phyloP scores from a whole-genome alignment of 371 early-diverging fungal genomes.

The Encephalitozoon romaleae region DNA sequence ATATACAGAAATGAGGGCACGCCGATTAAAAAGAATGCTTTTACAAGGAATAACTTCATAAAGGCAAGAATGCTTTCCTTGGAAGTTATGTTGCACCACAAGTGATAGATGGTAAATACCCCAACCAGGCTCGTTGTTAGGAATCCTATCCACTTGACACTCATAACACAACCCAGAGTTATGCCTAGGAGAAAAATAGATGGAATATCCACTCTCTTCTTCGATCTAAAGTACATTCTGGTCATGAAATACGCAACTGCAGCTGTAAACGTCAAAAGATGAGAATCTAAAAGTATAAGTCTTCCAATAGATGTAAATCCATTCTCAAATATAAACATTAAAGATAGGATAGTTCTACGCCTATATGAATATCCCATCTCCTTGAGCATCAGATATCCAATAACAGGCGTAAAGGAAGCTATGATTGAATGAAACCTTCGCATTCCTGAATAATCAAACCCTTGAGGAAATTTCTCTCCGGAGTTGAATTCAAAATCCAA shows the following conservation, averaged over 20 bases:
- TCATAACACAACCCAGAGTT: constrained; percentile 71
- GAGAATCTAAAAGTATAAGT: constrained; percentile 89
- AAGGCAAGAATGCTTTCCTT: constrained; percentile 69
- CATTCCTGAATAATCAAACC: constrained; percentile 79
- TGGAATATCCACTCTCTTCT: constrained; percentile 69
- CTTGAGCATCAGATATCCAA: constrained; percentile 77
- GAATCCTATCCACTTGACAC: constrained; percentile 97
- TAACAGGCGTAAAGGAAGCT: constrained; percentile 79
- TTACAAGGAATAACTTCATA: constrained; percentile 65
- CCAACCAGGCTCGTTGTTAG: constrained; percentile 86
- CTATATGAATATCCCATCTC: constrained; percentile 67
- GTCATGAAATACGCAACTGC: constrained; percentile 68
- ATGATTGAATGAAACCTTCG: constrained; percentile 64
- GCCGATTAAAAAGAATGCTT: constrained; percentile 65
- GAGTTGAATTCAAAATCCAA: constrained; percentile 80
- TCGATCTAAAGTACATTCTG: constrained; percentile 54
- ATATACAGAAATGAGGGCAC: constrained; percentile 78
- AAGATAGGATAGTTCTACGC: constrained; percentile 67
- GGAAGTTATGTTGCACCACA: constrained; percentile 71
- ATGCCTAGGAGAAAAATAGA: constrained; percentile 68
- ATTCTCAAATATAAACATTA: constrained; percentile 69
- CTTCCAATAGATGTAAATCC: constrained; percentile 70
- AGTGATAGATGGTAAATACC: constrained; percentile 76
- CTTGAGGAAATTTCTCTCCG: constrained; percentile 70
- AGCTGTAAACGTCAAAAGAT: constrained; percentile 82